These are phyloP conservation scores for Yamagishiella unicocca DNA, from an alignment of 139 green algal genomes.

Conservation along the genomic window DNA sequence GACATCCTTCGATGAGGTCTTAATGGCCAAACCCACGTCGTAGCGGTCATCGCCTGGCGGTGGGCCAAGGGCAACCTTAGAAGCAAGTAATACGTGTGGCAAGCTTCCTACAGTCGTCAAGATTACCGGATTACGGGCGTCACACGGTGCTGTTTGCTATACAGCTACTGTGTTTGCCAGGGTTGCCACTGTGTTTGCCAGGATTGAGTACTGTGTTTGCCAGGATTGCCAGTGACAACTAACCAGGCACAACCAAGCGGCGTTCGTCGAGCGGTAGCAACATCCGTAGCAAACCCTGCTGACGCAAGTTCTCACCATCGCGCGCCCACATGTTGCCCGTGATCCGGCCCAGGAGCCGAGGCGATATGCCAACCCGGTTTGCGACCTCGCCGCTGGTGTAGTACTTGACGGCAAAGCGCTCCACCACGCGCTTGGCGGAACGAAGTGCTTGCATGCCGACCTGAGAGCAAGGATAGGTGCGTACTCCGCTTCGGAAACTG, in stretches of 20 bases:
- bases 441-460: conserved; percentile 17
- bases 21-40: conserved; percentile 89
- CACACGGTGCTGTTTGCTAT: no score
- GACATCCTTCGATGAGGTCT: conserved; percentile 71
- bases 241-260: no score
- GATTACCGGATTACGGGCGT: no score
- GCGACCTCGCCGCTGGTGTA: conserved; percentile 64
- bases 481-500: no score
- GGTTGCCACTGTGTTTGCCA: no score
- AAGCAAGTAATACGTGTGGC: neutral
- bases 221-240: no score
- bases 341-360: conserved; percentile 77
- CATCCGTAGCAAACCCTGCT: no score
- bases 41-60: conserved; percentile 65
- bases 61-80: neutral
- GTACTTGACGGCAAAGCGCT: conserved; percentile 66
- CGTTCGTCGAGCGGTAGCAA: no score
- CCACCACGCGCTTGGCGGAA: conserved; percentile 48
- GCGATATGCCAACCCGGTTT: conserved; percentile 62
- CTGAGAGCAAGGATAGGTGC: no score
- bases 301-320: conserved; percentile 42
- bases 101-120: no score
- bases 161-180: no score
- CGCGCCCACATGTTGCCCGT: conserved; percentile 81
- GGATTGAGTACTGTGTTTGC: no score